Conservation (phyloP, 2,329 filamentous ascomycete species). For the Colletotrichum chrysophilum region DNA sequence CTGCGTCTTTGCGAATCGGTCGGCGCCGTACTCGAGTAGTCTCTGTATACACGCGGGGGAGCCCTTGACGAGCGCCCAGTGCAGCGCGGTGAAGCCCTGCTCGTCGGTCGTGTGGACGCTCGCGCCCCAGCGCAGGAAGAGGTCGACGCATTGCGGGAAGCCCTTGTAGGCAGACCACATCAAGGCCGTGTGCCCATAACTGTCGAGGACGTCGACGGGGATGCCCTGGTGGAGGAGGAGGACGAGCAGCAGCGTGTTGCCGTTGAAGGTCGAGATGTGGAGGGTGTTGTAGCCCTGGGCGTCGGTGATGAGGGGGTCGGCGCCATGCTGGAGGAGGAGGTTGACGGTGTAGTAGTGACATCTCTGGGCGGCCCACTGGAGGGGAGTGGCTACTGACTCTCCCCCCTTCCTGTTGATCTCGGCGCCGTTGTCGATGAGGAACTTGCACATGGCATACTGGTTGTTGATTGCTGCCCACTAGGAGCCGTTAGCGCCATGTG, state of each 20-base stretch:
- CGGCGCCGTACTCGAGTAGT: constrained; percentile 92
- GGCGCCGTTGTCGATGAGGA: constrained; percentile 82
- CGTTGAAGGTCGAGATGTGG: constrained; percentile 96
- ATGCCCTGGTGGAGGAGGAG: constrained; percentile 95
- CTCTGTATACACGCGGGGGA: constrained; percentile 90
- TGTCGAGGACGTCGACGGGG: constrained; percentile 88
- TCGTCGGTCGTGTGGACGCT: constrained; percentile 91
- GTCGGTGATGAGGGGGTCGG: constrained; percentile 90
- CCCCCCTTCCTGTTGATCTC: constrained; percentile 95
- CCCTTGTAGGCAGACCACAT: constrained; percentile 99
- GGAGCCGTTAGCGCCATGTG: constrained; percentile 23
- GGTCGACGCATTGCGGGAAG: constrained; percentile 87
- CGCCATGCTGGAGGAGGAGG: constrained; percentile 87
- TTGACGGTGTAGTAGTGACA: constrained; percentile 98
- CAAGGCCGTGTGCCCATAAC: constrained; percentile 88
- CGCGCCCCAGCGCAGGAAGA: constrained; percentile 93
- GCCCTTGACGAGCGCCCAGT: constrained; percentile 96
- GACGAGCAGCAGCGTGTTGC: constrained; percentile 88
- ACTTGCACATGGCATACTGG: constrained; percentile 96
- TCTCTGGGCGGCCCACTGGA: constrained; percentile 96
- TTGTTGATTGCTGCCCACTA: constrained; percentile 99
- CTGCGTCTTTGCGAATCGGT: constrained; percentile 87
- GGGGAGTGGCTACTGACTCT: constrained; percentile 90
- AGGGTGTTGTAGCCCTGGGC: constrained; percentile 97
- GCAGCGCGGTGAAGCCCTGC: constrained; percentile 90